Conservation (phyloP, 2,329 filamentous ascomycete species). For the Fusarium duplospermum region DNA sequence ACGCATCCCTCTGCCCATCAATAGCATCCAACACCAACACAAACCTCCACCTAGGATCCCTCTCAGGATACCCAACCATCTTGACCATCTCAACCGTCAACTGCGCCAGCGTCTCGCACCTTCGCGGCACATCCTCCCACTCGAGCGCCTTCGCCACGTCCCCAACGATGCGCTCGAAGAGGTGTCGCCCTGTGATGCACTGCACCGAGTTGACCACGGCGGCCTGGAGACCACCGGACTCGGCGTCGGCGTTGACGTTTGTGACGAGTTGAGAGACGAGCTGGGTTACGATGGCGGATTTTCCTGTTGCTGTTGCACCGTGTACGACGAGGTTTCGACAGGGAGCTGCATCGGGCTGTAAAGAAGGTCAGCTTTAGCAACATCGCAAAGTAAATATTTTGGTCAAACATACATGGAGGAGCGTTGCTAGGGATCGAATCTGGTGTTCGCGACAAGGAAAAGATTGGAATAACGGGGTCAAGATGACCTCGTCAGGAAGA, state of each 20-base stretch:
- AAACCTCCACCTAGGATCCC: slow-evolving; percentile 66
- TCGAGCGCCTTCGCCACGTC: slow-evolving; percentile 66
- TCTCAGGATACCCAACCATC: slow-evolving; percentile 63
- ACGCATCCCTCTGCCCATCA: slow-evolving; percentile 84
- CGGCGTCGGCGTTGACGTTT: slow-evolving; percentile 19
- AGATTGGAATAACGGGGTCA: slow-evolving; percentile 57
- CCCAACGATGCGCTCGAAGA: slow-evolving; percentile 77
- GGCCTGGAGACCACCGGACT: slow-evolving; percentile 58
- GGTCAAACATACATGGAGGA: slow-evolving; percentile 60
- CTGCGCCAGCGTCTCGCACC: slow-evolving; percentile 85
- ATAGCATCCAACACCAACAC: slow-evolving; percentile 89
- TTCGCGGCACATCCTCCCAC: slow-evolving; percentile 62
- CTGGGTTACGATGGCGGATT: slow-evolving; percentile 75
- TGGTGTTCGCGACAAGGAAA: slow-evolving; percentile 71
- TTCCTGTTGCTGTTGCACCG: slow-evolving; percentile 88
- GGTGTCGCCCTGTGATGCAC: slow-evolving; percentile 81
- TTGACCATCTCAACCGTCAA: slow-evolving; percentile 78
- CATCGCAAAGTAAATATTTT: neutral
- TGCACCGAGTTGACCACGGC: slow-evolving; percentile 76
- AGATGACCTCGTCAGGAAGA: slow-evolving; percentile 63
- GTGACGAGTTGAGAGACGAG: slow-evolving; percentile 48
- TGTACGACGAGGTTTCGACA: slow-evolving; percentile 82
- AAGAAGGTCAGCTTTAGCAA: neutral
- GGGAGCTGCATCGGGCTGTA: slow-evolving; percentile 72
- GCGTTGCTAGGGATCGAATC: slow-evolving; percentile 67